Evolutionary conservation across 352 stramenopile species (phyloP), one percentile per base, ranked within the genome.

Genomic region (Phytophthora pluvialis): DNA sequence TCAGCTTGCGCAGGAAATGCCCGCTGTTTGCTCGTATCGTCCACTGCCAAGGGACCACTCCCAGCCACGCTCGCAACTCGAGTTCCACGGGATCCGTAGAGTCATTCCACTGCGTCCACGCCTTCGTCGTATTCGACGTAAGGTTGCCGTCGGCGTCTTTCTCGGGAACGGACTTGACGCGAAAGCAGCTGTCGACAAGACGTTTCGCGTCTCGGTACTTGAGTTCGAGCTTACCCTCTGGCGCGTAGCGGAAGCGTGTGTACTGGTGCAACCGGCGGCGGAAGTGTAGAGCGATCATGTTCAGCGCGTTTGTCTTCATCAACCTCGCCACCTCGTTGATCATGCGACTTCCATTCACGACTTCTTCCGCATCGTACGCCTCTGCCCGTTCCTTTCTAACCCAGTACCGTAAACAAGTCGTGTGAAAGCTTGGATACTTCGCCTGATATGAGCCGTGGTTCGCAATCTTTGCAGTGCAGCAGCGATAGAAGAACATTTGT

Each of bases 371-470:
- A n/a, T n/a, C n/a, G n/a, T n/a, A n/a, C n/a, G n/a, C n/a, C n/a
- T n/a, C n/a, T n/a, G n/a, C n/a, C n/a, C n/a, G n/a, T n/a, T n/a
- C n/a, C n/a, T n/a, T n/a, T n/a, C n/a, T n/a, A n/a, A 9, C 29
- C 36, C 39, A 52, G 32, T 67, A 72, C 38, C 33, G 33, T 18
- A 39, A 5, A n/a, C 39, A 68, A 0, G 65, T 69, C 16, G 42
- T 33, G 36, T 57, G 59, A 31, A 67, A 45, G 15, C 6, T 38
- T n/a, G 45, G 45, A 16, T 72, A 56, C 32, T 61, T 60, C n/a
- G 48, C 16, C n/a, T 18, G 21, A 6, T 11, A 5, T 8, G 32
- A 32, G 16, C 40, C 54, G 9, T 18, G 42, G 5, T 32, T 43
- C 18, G 52, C 43, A 5, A 45, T 57, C 13, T 47, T 61, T 10